Evolutionary conservation across 805 yeast species (phyloP).

Genomic region (Yamadazyma scolyti): DNA sequence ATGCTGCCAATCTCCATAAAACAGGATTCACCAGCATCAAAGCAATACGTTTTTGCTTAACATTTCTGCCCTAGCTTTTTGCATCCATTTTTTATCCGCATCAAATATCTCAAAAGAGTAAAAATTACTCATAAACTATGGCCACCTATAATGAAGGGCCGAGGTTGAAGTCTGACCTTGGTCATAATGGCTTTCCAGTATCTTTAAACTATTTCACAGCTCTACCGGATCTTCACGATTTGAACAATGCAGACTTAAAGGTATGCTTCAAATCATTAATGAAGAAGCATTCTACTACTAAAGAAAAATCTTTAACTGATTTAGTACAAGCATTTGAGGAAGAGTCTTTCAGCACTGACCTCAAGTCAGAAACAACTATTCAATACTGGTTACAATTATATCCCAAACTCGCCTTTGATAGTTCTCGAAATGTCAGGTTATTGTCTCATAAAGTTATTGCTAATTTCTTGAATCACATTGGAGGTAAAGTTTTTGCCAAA

Average conservation of each 20-base stretch:
- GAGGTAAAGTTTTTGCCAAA: constrained; percentile 54
- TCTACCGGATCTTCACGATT: constrained; percentile 51
- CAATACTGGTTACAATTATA: constrained; percentile 76
- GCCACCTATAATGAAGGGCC: no score
- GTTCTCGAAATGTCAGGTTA: constrained; percentile 60
- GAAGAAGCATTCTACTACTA: constrained; percentile 81
- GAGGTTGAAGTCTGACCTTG: constrained; percentile 16
- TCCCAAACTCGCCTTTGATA: constrained; percentile 73
- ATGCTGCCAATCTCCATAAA: no score
- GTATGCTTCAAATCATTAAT: constrained; percentile 71
- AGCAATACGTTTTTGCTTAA: no score
- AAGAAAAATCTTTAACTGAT: constrained; percentile 72
- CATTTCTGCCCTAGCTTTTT: no score
- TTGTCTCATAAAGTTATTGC: constrained; percentile 66
- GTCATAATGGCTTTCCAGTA: constrained; percentile 44
- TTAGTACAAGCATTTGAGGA: constrained; percentile 30
- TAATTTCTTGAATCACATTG: constrained; percentile 40
- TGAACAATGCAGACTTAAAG: constrained; percentile 45
- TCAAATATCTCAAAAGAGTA: no score
- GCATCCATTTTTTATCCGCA: no score
- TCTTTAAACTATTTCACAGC: constrained; percentile 77
- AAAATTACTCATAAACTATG: no score
- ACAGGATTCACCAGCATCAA: no score
- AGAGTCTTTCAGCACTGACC: constrained; percentile 8
- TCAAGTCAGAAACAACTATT: constrained; percentile 48